Conservation (phyloP, 306 rosid genomes). For the Cucumis melo region DNA sequence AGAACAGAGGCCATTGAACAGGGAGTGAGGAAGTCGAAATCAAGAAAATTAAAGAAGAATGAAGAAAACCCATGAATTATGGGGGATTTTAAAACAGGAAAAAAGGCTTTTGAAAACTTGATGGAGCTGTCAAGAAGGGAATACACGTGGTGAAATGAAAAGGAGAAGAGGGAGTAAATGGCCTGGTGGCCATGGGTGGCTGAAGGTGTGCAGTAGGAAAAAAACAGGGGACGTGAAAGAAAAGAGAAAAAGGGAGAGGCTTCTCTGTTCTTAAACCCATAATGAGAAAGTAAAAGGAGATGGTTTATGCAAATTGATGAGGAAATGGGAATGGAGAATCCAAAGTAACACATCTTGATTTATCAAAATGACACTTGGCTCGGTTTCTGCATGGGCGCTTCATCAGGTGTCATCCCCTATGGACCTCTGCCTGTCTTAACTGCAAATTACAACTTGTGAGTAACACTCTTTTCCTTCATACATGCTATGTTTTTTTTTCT, state of each 20-base stretch:
- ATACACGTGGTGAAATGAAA: conserved; percentile 18
- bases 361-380: conserved; percentile 19
- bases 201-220: background rate
- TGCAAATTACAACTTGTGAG: background rate
- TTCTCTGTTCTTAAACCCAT: background rate
- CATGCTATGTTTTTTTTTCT: too few species aligned
- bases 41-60: conserved; percentile 3
- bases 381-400: conserved; percentile 17
- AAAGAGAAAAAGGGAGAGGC: background rate
- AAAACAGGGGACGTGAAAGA: background rate
- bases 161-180: background rate
- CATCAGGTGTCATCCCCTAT: conserved; percentile 16
- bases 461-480: background rate
- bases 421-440: background rate
- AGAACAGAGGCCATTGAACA: conserved; percentile 29
- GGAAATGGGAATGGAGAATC: background rate
- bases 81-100: conserved; percentile 5
- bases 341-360: background rate
- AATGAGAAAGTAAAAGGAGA: background rate
- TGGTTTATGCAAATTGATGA: background rate
- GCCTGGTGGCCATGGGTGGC: conserved; percentile 4
- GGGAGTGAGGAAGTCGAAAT: background rate
- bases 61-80: conserved; percentile 10
- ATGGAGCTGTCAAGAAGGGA: conserved; percentile 10
- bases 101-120: background rate